Evolutionary conservation across 2,329 filamentous ascomycete species (phyloP).

Genomic region (Meredithiella fracta): DNA sequence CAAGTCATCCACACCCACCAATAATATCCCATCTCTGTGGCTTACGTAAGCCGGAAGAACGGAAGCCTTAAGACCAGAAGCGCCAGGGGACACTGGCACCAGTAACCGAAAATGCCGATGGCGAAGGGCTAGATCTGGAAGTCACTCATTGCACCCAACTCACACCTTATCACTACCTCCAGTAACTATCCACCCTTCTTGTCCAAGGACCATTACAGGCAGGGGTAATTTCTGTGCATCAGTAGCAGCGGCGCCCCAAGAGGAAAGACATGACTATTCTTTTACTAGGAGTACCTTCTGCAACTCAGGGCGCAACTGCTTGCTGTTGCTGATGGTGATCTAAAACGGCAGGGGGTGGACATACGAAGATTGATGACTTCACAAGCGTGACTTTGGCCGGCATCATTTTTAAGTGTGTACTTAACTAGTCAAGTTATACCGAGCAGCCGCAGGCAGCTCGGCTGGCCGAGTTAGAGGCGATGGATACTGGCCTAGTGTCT

Average conservation of each 20-base stretch:
- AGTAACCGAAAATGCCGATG: conserved; percentile 14
- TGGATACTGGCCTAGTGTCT: too few relatives aligned
- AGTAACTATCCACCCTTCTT: not conserved
- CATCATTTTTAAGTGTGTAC: not conserved
- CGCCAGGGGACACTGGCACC: conserved; percentile 7
- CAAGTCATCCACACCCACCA: not conserved
- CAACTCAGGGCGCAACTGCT: not conserved
- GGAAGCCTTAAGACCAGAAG: conserved; percentile 10
- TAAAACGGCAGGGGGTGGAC: not conserved
- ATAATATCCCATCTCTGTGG: not conserved
- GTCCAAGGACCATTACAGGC: too few relatives aligned
- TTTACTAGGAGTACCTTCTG: not conserved
- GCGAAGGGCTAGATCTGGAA: conserved; percentile 9
- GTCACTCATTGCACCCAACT: not conserved
- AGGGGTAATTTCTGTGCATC: too few relatives aligned
- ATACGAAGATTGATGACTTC: not conserved
- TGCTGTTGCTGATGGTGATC: not conserved
- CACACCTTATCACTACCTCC: too few relatives aligned
- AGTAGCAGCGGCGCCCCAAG: not conserved
- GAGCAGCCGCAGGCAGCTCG: not conserved
- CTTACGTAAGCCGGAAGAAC: conserved; percentile 14
- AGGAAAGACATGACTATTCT: not conserved
- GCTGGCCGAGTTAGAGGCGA: too few relatives aligned
- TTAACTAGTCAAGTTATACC: not conserved
- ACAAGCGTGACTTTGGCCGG: not conserved